Percentiles rank a stretch among this genome's conserved stretches.
Evolutionary conservation across 208 protist genomes (phyloP).

Genomic region (Leptomonas seymouri): DNA sequence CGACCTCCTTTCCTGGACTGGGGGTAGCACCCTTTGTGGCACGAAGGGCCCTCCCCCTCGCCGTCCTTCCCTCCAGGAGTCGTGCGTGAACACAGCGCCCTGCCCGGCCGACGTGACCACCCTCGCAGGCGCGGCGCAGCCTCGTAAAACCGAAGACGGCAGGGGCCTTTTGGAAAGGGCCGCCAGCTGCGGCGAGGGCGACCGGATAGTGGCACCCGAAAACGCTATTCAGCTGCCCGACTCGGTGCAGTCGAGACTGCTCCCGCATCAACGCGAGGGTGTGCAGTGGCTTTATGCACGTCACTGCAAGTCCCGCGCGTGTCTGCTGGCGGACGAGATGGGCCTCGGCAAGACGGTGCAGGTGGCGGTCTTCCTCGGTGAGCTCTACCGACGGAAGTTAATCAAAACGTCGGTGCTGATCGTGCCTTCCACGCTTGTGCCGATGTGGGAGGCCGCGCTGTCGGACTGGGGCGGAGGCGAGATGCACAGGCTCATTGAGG

Average conservation of each 20-base stretch:
- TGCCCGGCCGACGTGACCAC: too few relatives aligned
- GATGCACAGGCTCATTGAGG: constrained; percentile 30
- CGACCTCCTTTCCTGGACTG: constrained; percentile 69
- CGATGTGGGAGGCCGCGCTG: constrained; percentile 95
- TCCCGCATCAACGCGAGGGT: constrained; percentile 93
- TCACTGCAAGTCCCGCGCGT: constrained; percentile 91
- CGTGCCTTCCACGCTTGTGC: constrained; percentile 88
- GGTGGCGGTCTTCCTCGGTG: constrained; percentile 90
- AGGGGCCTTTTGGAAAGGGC: too few relatives aligned
- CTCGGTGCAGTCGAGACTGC: constrained; percentile 65
- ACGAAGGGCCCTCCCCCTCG: not conserved
- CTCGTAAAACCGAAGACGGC: too few relatives aligned
- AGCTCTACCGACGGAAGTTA: constrained; percentile 64
- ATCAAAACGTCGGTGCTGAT: constrained; percentile 94
- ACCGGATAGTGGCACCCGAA: too few relatives aligned
- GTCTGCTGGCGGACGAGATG: constrained; percentile 98
- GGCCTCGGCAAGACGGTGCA: constrained; percentile 98
- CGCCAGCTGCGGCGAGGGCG: too few relatives aligned
- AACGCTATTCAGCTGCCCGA: constrained; percentile 20
- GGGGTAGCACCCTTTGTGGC: constrained; percentile 9
- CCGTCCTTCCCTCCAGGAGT: constrained; percentile 14
- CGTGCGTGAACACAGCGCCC: constrained; percentile 26
- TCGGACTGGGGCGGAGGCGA: constrained; percentile 45
- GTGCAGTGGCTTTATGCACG: constrained; percentile 97
- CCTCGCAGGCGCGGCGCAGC: too few relatives aligned